These are phyloP conservation scores for Saccharomyces eubayanus DNA, from an alignment of 805 yeast genomes.

Conservation along the genomic window DNA sequence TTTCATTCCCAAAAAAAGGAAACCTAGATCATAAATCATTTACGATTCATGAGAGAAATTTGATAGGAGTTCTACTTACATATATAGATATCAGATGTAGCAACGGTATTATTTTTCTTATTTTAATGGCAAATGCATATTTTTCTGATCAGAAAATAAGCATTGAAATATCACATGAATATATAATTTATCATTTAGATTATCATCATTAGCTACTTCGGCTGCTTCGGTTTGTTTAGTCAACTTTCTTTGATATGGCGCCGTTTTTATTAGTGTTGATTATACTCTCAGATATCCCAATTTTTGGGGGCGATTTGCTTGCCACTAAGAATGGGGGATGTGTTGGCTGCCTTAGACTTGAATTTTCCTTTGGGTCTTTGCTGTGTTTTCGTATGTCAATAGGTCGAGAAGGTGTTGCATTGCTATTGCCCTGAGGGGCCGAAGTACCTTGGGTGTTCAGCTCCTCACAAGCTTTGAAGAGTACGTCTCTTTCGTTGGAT, in stretches of 20 bases:
- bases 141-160: not conserved
- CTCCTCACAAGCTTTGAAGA: constrained; percentile 19
- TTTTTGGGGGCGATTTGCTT: constrained; percentile 27
- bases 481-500: constrained; percentile 14
- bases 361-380: not conserved
- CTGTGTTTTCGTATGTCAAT: not conserved
- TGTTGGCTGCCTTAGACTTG: not conserved
- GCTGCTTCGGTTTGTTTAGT: constrained; percentile 1
- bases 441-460: not conserved
- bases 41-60: not conserved
- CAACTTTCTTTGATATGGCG: not conserved
- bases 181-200: not conserved
- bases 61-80: not conserved
- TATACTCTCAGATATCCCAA: constrained; percentile 13
- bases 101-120: not conserved
- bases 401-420: not conserved
- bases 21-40: constrained; percentile 2
- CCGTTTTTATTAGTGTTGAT: constrained; percentile 3
- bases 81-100: constrained; percentile 2
- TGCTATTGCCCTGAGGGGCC: not conserved
- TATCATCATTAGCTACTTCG: constrained; percentile 2
- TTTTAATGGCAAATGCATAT: not conserved
- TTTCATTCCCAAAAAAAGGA: constrained; percentile 22
- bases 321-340: constrained; percentile 11
- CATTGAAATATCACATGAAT: not conserved